Percentiles rank a stretch among this genome's conserved stretches.
Evolutionary conservation across 306 rosid genomes (phyloP).

Genomic region (Cicer cuneatum): DNA sequence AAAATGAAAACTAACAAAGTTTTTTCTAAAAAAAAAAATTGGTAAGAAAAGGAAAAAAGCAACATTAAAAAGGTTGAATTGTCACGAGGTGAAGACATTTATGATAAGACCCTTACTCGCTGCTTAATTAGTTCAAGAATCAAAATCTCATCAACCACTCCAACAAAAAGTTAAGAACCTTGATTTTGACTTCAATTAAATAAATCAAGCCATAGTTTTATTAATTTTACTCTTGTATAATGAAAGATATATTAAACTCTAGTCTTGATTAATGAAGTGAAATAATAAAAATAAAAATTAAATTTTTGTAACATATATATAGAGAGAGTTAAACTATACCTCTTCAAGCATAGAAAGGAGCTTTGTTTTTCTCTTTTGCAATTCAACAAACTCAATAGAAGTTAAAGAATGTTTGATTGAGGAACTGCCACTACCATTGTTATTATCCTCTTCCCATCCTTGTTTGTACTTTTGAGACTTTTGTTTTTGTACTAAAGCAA

Average conservation of each 20-base stretch:
- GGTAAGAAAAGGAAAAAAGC: slow-evolving; percentile 23
- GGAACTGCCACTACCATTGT: slow-evolving; percentile 44
- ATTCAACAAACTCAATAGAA: slow-evolving; percentile 81
- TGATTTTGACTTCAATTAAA: slow-evolving; percentile 40
- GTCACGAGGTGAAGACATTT: slow-evolving; percentile 46
- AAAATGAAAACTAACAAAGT: background rate
- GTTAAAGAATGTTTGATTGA: slow-evolving; percentile 58
- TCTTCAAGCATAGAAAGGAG: slow-evolving; percentile 93
- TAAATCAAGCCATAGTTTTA: too few relatives aligned
- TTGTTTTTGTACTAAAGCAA: slow-evolving; percentile 39
- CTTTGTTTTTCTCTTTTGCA: slow-evolving; percentile 87
- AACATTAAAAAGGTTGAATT: slow-evolving; percentile 26
- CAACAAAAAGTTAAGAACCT: slow-evolving; percentile 37
- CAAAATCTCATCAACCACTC: slow-evolving; percentile 52
- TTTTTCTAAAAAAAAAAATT: too few relatives aligned
- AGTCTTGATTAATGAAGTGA: slow-evolving; percentile 20
- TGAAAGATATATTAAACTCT: background rate
- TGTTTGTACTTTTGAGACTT: slow-evolving; percentile 54
- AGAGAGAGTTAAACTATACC: slow-evolving; percentile 52
- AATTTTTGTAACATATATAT: background rate
- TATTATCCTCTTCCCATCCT: slow-evolving; percentile 54
- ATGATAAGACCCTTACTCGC: slow-evolving; percentile 61
- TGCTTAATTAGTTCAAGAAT: slow-evolving; percentile 55
- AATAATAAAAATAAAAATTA: background rate
- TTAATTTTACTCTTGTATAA: too few relatives aligned